Percentiles rank a stretch among this genome's conserved stretches.
These are phyloP conservation scores for Citeromyces matritensis DNA, from an alignment of 805 yeast species.

Conservation along the genomic window DNA sequence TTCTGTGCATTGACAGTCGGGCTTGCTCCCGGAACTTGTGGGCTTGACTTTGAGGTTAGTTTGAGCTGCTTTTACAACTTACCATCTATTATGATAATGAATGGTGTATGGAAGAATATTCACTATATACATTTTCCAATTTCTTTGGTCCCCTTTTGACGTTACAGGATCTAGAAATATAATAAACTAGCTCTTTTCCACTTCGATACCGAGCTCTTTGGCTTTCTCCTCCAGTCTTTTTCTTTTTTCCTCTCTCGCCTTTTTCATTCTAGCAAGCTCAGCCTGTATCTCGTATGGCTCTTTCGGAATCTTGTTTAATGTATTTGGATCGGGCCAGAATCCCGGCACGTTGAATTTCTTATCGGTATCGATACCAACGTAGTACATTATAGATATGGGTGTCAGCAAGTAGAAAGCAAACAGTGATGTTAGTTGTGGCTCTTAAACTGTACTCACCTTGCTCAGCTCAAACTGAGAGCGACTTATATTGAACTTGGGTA, in stretches of 20 bases:
- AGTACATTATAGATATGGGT: conserved; percentile 87
- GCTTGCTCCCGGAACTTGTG: conserved; percentile 2
- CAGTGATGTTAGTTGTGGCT: conserved; percentile 13
- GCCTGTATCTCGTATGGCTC: conserved; percentile 87
- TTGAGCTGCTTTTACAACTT: background rate
- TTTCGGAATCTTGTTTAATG: conserved; percentile 82
- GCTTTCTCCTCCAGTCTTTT: conserved; percentile 60
- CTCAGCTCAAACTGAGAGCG: conserved; percentile 40
- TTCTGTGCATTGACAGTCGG: background rate
- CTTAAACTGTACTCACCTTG: conserved; percentile 17
- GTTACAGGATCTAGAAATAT: background rate
- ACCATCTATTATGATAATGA: background rate
- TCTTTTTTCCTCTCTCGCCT: conserved; percentile 62
- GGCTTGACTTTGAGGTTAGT: conserved; percentile 2
- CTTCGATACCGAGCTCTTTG: conserved; percentile 46
- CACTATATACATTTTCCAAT: background rate
- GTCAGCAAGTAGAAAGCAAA: conserved; percentile 75
- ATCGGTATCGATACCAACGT: conserved; percentile 84
- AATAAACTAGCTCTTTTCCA: conserved; percentile 31
- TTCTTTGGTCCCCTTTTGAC: background rate
- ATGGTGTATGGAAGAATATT: background rate
- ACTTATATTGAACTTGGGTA: conserved; percentile 15
- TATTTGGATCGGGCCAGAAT: conserved; percentile 94
- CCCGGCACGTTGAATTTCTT: conserved; percentile 82
- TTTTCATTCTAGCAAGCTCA: conserved; percentile 76